Evolutionary conservation across 306 rosid species (phyloP), one percentile per base, ranked within the genome.

Genomic region (Castanopsis chinensis): DNA sequence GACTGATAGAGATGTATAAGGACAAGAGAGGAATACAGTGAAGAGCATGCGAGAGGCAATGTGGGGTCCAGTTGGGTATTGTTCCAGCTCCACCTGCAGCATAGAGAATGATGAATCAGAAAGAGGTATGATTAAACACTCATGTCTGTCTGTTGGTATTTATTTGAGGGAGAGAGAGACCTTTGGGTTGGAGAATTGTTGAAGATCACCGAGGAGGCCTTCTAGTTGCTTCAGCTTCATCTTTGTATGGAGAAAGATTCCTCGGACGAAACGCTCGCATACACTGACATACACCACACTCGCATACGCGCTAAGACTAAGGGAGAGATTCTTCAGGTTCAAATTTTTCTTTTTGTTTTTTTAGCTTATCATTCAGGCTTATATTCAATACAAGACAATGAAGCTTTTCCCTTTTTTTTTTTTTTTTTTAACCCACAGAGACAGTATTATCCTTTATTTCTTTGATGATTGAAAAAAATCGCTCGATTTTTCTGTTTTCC

Each of bases 151-250:
- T 32, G 7, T 67, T 19, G 7, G 72, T 35, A 45, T 13, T 27
- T 20, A 2, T 17, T 14, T 27, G 25, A 73, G 73, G 23, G 73
- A 74, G 52, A 58, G 76, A 82, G 76, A 71, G 57, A 92, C 94
- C 92, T 91, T 92, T 10, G 99, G 98, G 51, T 91, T 65, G 74
- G 95, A 72, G 52, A 95, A 95, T 85, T 92, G 99, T 52, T 91
- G 89, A 58, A 95, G 91, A 78, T 73, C 83, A 27, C 92, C 92
- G 3, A 91, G 92, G 17, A 86, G 89, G 72, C 94, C 79, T 80
- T 92, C 99, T 76, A 95, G 80, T 45, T 91, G 98, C 91, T 95
- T 95, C 64, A 95, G 90, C 94, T 95, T 95, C 99, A 92, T 95
- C 2, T 27, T 76, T 78, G 51, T 64, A 76, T 19, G 43, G 30